Evolutionary conservation across 164 flowering plant species (phyloP), one percentile per base, ranked within the genome.

Genomic region (Vitis rupestris): DNA sequence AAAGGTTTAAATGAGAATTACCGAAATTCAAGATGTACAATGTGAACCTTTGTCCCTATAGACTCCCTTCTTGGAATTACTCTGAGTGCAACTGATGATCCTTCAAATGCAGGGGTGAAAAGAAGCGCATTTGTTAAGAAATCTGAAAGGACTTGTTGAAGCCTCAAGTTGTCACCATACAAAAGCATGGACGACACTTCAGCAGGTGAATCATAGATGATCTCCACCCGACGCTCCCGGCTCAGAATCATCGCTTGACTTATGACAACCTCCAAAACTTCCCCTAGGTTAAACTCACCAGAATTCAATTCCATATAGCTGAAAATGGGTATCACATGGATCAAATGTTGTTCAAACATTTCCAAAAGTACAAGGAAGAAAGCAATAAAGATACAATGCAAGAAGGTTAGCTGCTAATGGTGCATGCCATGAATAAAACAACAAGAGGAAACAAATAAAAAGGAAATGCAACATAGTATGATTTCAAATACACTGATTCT

Each of bases 11-110:
- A 50, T 11, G 31, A 27, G 67, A 64, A 11, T 61, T 78, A 90
- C 98, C 91, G 63, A 54, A 93, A 93, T 77, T 90, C 94, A 65
- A 93, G 83, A 82, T 88, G 93, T 75, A 87, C 83, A 59, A 90
- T 70, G 23, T 89, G 85, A 59, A 90, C 80, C 54, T 79, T 80
- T 59, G 70, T 76, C 71, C 97, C 98, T 17, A 93, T 82, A 51
- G 64, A 75, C 72, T 88, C 81, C 76, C 75, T 84, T 72, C 84
- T 83, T 52, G 88, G 80, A 66, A 70, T 78, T 16, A 85, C 88
- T 44, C 68, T 79, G 61, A 92, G 75, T 16, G 70, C 57, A 67
- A 89, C 79, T 5, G 86, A 81, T 4, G 88, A 83, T 69, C 82
- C 90, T 76, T 84, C 82, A 15, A 73, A 77, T 65, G 83, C 75